Evolutionary conservation across 495 filamentous ascomycete species (phyloP).

Genomic region (Aspergillus hancockii): DNA sequence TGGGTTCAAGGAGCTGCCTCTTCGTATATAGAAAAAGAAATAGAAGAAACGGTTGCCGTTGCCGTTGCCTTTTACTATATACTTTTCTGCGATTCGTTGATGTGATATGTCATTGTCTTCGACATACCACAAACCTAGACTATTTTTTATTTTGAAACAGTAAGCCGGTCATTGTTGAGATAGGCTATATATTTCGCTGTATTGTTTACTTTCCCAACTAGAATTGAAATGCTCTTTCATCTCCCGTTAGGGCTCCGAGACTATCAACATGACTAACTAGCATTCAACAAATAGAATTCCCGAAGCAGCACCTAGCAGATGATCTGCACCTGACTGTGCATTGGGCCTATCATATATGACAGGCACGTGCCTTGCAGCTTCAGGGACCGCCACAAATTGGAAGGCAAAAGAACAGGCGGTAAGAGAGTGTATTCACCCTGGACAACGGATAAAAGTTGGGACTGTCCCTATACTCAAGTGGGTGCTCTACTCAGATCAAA

Average conservation of each 20-base stretch:
- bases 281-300: too few species aligned
- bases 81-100: background rate
- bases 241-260: background rate
- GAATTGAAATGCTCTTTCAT: too few species aligned
- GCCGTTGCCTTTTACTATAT: background rate
- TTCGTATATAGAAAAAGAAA: too few species aligned
- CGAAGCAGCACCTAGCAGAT: background rate
- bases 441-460: background rate
- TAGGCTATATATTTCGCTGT: too few species aligned
- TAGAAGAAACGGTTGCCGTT: too few species aligned
- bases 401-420: background rate
- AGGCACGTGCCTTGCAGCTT: slow-evolving; percentile 3
- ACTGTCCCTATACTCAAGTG: background rate
- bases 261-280: background rate
- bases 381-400: too few species aligned
- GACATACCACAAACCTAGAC: too few species aligned
- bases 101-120: too few species aligned
- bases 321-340: background rate
- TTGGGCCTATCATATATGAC: background rate
- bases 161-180: too few species aligned
- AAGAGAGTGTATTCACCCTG: background rate
- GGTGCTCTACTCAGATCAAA: background rate
- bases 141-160: too few species aligned
- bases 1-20: background rate
- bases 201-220: too few species aligned